Percentiles rank a stretch among this genome's conserved stretches.
These are phyloP conservation scores for Malus sylvestris DNA, from an alignment of 306 rosid species.

Conservation along the genomic window DNA sequence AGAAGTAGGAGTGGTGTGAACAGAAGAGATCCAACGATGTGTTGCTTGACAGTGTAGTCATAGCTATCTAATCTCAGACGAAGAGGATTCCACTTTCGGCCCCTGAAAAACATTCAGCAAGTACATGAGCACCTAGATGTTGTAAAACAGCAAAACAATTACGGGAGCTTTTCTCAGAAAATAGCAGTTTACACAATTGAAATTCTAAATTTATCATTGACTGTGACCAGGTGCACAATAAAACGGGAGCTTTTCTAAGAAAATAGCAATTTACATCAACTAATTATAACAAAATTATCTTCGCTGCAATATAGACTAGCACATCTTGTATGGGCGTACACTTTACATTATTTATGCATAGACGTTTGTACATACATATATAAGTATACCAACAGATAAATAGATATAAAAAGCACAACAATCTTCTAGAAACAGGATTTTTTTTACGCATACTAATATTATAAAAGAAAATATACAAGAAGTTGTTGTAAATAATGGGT, in stretches of 20 bases:
- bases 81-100: slow-evolving; percentile 94
- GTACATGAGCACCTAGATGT: slow-evolving; percentile 6
- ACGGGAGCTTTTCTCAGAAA: neutral
- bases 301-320: neutral
- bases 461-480: no score
- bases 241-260: neutral
- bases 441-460: no score
- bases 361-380: neutral
- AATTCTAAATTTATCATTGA: neutral
- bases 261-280: neutral
- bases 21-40: slow-evolving; percentile 81
- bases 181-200: neutral
- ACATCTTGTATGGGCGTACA: neutral
- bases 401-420: neutral
- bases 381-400: neutral
- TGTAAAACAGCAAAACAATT: neutral
- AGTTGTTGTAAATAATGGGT: no score
- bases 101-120: slow-evolving; percentile 53
- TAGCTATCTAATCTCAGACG: slow-evolving; percentile 89
- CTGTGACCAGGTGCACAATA: neutral
- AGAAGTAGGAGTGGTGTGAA: slow-evolving; percentile 77
- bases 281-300: neutral
- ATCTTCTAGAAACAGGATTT: neutral
- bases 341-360: neutral
- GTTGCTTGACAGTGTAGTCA: slow-evolving; percentile 87